Conservation (phyloP, 495 filamentous ascomycete species). For the Apiosordaria backusii region DNA sequence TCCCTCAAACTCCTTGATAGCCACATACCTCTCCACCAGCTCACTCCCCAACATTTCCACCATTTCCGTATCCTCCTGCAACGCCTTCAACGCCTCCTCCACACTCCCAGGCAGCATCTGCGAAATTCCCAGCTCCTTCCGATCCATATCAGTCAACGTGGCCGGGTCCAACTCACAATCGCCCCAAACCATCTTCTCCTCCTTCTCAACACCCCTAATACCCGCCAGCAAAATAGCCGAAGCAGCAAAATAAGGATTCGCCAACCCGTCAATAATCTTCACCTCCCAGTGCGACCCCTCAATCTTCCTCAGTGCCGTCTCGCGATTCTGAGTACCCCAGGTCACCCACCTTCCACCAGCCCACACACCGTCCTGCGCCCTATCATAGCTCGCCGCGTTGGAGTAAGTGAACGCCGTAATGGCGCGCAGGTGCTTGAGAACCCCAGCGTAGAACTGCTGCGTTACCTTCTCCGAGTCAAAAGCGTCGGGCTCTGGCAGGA, state of each 20-base stretch:
- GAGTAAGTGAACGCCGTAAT: conserved; percentile 64
- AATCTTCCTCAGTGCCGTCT: conserved; percentile 62
- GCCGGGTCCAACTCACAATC: conserved; percentile 60
- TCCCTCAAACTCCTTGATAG: conserved; percentile 57
- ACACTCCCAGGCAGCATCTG: conserved; percentile 52
- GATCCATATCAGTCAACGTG: conserved; percentile 45
- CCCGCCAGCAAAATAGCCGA: conserved; percentile 67
- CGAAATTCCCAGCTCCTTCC: conserved; percentile 51
- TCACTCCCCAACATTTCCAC: conserved; percentile 46
- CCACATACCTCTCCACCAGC: conserved; percentile 57
- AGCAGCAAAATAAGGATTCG: conserved; percentile 68
- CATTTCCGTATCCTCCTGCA: conserved; percentile 46
- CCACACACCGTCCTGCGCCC: conserved; percentile 67
- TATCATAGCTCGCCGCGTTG: conserved; percentile 56
- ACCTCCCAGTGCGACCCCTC: conserved; percentile 66
- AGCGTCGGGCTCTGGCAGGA: conserved; percentile 41
- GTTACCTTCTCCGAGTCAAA: conserved; percentile 37
- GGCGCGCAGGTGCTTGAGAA: conserved; percentile 60
- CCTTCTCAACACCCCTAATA: conserved; percentile 51
- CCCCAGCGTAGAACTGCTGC: conserved; percentile 62
- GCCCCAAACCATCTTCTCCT: conserved; percentile 45
- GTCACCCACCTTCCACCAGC: conserved; percentile 68
- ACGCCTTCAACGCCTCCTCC: conserved; percentile 48
- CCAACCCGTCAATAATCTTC: conserved; percentile 64
- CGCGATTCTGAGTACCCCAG: conserved; percentile 76